Evolutionary conservation across 139 green algal genomes (phyloP).

Genomic region (Trebouxia sp.): DNA sequence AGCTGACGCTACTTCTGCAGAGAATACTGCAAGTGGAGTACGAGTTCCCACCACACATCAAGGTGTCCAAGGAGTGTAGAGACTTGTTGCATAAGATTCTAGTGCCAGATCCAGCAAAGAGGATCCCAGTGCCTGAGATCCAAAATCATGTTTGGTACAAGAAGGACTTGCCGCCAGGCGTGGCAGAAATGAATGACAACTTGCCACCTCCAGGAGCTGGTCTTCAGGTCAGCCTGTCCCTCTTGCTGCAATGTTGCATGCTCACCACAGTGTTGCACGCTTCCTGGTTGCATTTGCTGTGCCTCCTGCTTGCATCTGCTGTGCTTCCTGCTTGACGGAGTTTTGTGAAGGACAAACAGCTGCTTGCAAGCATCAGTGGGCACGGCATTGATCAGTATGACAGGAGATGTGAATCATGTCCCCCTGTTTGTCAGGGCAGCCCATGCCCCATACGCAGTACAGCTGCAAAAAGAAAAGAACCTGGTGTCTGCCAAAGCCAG

Average conservation of each 20-base stretch:
- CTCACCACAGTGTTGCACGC: too few species aligned
- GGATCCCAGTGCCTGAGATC: constrained; percentile 83
- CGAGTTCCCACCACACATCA: constrained; percentile 68
- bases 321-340: too few species aligned
- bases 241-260: not conserved
- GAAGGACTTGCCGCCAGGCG: constrained; percentile 87
- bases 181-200: constrained; percentile 85
- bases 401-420: too few species aligned
- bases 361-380: not conserved
- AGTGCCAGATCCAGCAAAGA: constrained; percentile 70
- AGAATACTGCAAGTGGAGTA: constrained; percentile 88
- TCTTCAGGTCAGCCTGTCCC: constrained; percentile 68
- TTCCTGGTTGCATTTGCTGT: too few species aligned
- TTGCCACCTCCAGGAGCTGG: constrained; percentile 35
- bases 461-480: too few species aligned
- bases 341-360: too few species aligned
- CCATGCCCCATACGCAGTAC: too few species aligned
- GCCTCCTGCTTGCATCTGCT: too few species aligned
- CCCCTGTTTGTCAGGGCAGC: too few species aligned
- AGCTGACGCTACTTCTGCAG: constrained; percentile 37
- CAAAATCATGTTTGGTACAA: constrained; percentile 86
- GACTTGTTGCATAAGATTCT: constrained; percentile 77
- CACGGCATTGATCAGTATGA: too few species aligned
- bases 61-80: constrained; percentile 68
- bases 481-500: not conserved